These are phyloP conservation scores for Glycine latifolia DNA, from an alignment of 306 rosid genomes.

Conservation along the genomic window DNA sequence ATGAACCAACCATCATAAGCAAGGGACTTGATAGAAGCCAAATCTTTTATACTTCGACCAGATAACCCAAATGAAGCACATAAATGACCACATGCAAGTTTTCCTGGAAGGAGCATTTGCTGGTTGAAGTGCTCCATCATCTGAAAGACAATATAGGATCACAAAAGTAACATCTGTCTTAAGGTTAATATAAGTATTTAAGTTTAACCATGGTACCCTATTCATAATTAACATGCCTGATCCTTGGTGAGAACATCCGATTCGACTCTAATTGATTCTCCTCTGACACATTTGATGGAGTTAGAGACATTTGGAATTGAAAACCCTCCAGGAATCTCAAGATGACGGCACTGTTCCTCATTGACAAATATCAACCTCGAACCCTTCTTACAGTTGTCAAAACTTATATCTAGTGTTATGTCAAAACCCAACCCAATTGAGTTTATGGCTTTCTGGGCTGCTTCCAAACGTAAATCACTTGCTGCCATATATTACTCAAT, in stretches of 20 bases:
- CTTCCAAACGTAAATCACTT: conserved; percentile 52
- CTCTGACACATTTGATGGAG: conserved; percentile 72
- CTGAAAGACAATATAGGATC: conserved; percentile 48
- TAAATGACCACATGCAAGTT: conserved; percentile 78
- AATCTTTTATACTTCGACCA: conserved; percentile 70
- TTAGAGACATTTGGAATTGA: conserved; percentile 68
- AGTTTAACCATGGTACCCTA: background rate
- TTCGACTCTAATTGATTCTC: conserved; percentile 69
- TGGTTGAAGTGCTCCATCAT: conserved; percentile 92
- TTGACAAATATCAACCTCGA: conserved; percentile 68
- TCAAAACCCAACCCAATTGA: conserved; percentile 74
- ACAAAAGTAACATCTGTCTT: background rate
- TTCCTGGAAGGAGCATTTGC: conserved; percentile 69
- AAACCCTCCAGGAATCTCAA: conserved; percentile 76
- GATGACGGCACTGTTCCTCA: conserved; percentile 34
- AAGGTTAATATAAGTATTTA: conserved; percentile 2
- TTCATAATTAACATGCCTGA: conserved; percentile 52
- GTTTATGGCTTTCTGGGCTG: conserved; percentile 68
- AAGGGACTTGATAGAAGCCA: conserved; percentile 72
- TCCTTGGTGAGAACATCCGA: conserved; percentile 75
- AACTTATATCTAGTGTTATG: conserved; percentile 47
- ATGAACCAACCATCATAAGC: conserved; percentile 91
- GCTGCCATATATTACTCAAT: conserved; percentile 67
- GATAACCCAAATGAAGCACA: conserved; percentile 81
- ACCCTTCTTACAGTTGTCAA: conserved; percentile 55